These are phyloP conservation scores for Wickerhamiella siamensis DNA, from an alignment of 805 yeast genomes.

Conservation along the genomic window DNA sequence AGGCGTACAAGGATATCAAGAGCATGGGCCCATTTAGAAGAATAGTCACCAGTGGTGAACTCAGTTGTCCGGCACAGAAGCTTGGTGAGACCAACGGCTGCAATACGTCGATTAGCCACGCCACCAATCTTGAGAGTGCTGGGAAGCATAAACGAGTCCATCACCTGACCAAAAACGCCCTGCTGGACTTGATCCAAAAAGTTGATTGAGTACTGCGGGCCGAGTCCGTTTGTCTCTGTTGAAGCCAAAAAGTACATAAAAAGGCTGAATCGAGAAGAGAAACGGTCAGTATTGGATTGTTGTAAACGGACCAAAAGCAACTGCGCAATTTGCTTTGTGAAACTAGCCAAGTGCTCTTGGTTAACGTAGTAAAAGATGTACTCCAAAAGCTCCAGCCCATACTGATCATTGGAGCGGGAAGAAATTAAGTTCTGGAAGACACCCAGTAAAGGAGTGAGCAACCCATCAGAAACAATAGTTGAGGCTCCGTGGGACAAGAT, in stretches of 20 bases:
- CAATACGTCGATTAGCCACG: constrained; percentile 31
- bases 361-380: constrained; percentile 48
- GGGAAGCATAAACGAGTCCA: constrained; percentile 23
- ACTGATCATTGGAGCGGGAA: constrained; percentile 62
- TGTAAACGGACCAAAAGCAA: constrained; percentile 70
- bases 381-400: constrained; percentile 77
- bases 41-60: constrained; percentile 31
- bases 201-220: constrained; percentile 43
- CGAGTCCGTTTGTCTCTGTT: constrained; percentile 25
- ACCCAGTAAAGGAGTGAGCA: constrained; percentile 69
- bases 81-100: constrained; percentile 36
- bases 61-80: constrained; percentile 27
- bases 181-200: constrained; percentile 28
- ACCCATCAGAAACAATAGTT: constrained; percentile 30
- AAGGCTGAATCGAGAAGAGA: constrained; percentile 51
- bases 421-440: constrained; percentile 91
- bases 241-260: constrained; percentile 46
- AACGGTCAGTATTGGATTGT: constrained; percentile 68
- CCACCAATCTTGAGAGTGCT: constrained; percentile 27
- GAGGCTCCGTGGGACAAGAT: constrained; percentile 36
- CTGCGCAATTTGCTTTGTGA: constrained; percentile 56
- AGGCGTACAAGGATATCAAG: constrained; percentile 32
- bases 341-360: constrained; percentile 34
- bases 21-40: constrained; percentile 30
- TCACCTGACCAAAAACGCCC: constrained; percentile 26